Conservation (phyloP, 2,329 filamentous ascomycete species). For the Aureobasidium subglaciale region DNA sequence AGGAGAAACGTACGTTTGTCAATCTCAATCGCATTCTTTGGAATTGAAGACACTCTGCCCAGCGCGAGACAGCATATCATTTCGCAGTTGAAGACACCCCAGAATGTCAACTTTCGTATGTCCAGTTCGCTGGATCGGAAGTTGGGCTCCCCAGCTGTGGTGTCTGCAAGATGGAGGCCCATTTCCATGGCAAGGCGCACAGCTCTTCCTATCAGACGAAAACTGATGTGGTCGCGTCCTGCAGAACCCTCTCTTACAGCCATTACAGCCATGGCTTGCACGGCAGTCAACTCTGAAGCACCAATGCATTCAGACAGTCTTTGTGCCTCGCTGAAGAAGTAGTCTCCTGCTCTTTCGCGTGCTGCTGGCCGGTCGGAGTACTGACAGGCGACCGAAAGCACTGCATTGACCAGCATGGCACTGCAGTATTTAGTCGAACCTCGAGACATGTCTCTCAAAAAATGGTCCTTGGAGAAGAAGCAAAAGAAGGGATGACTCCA, state of each 20-base stretch:
- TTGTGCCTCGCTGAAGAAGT: constrained; percentile 65
- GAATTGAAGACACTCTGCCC: constrained; percentile 42
- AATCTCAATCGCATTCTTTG: constrained; percentile 42
- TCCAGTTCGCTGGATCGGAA: constrained; percentile 39
- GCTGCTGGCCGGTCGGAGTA: constrained; percentile 56
- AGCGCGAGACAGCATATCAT: constrained; percentile 42
- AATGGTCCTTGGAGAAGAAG: constrained; percentile 64
- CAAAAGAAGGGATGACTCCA: constrained; percentile 72
- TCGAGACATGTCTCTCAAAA: constrained; percentile 57
- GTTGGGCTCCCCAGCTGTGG: constrained; percentile 23
- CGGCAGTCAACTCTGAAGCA: constrained; percentile 59
- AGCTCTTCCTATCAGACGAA: constrained; percentile 65
- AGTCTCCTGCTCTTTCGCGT: constrained; percentile 61
- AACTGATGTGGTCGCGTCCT: constrained; percentile 64
- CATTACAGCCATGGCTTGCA: constrained; percentile 71
- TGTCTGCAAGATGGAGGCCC: constrained; percentile 52
- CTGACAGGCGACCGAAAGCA: constrained; percentile 29
- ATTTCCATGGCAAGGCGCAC: constrained; percentile 66
- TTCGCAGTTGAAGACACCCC: constrained; percentile 46
- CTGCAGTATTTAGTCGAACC: constrained; percentile 61
- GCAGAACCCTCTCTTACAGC: constrained; percentile 63
- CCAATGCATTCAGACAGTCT: constrained; percentile 52
- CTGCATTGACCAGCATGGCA: constrained; percentile 34
- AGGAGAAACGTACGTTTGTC: constrained; percentile 34
- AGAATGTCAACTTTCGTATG: constrained; percentile 46